Base-by-base conservation (phyloP, 2,329 filamentous ascomycete genomes). In the Parastagonospora avenae region DNA sequence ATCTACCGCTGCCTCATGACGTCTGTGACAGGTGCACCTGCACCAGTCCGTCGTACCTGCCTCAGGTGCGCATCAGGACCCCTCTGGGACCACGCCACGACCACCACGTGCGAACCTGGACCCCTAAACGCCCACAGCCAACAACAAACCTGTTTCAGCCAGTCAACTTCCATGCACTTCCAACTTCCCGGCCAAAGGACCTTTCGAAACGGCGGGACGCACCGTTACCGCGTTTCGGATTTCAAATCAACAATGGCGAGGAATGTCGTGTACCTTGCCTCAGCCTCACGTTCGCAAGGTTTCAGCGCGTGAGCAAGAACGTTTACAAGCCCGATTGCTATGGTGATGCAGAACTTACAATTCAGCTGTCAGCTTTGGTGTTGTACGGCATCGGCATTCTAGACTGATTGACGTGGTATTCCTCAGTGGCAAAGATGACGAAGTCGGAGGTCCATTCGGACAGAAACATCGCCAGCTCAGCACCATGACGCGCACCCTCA, bases 61-160 rank as follows among this genome's bases (percentile, higher is more conserved):
- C 37, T 45, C 24, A 29, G 32, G 19, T 37, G 27, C 28, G 24
- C 39, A 42, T 8, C 39, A 36, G n/a, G 14, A 14, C 33, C 33
- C n/a, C 7, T 30, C 39, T 11, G 12, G 24, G 24, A 16, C 28
- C 5, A 10, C 27, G 30, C 9, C 24, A n/a, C n/a, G 5, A 39
- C 31, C n/a, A n/a, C 42, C 42, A 44, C 42, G 42, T 46, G 44
- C 29, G 12, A 11, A 16, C 14, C 19, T 28, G 44, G 29, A 46
- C 44, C 44, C 44, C 19, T 46, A 29, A 31, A 35, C 32, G 10
- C 35, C 27, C 10, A 40, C 36, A 30, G n/a, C n/a, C 33, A 15
- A 42, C 40, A 40, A 35, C 33, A 46, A 16, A 27, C n/a, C 27
- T 29, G 19, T 39, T 15, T 42, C 14, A 16, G 14, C 8, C 19